These are phyloP conservation scores for Mesotaenium endlicherianum DNA, from an alignment of 139 green algal genomes.

Conservation along the genomic window DNA sequence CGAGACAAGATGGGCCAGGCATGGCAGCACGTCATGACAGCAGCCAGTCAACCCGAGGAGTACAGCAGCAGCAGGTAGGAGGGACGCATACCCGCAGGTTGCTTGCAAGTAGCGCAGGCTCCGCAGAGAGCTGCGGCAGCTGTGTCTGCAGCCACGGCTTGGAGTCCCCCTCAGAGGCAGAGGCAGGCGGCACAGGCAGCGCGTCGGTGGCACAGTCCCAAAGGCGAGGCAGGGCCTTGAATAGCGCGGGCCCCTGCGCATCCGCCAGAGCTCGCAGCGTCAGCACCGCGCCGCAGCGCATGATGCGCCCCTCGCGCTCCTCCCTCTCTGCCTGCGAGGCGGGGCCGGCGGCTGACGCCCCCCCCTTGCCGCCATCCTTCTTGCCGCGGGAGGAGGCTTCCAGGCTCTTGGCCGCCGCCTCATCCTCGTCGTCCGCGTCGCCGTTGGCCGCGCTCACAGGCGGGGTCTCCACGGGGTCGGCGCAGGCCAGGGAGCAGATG, in stretches of 20 bases:
- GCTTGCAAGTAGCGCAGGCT: neutral
- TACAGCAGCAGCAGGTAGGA: too few relatives aligned
- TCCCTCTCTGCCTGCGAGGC: slow-evolving; percentile 1
- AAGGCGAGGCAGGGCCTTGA: slow-evolving; percentile 63
- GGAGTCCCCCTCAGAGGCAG: neutral
- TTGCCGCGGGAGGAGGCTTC: neutral
- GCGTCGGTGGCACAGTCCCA: slow-evolving; percentile 63
- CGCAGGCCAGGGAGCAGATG: slow-evolving; percentile 68
- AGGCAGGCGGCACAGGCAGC: neutral
- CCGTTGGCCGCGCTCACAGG: slow-evolving; percentile 1
- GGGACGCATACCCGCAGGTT: slow-evolving; percentile 7
- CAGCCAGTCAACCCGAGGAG: too few relatives aligned
- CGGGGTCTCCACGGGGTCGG: slow-evolving; percentile 61
- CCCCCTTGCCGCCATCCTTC: neutral
- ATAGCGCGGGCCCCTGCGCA: slow-evolving; percentile 59
- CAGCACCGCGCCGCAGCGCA: slow-evolving; percentile 65
- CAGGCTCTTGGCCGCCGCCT: neutral
- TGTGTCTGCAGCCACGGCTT: slow-evolving; percentile 9
- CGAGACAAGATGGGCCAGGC: too few relatives aligned
- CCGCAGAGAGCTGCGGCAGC: neutral
- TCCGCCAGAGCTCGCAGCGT: slow-evolving; percentile 60
- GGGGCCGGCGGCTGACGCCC: too few relatives aligned
- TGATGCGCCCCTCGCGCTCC: slow-evolving; percentile 16
- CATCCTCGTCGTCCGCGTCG: slow-evolving; percentile 23
- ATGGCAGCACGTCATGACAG: too few relatives aligned